These are phyloP conservation scores for Eragrostis tef DNA, from an alignment of 202 grass and related monocot species.

Conservation along the genomic window DNA sequence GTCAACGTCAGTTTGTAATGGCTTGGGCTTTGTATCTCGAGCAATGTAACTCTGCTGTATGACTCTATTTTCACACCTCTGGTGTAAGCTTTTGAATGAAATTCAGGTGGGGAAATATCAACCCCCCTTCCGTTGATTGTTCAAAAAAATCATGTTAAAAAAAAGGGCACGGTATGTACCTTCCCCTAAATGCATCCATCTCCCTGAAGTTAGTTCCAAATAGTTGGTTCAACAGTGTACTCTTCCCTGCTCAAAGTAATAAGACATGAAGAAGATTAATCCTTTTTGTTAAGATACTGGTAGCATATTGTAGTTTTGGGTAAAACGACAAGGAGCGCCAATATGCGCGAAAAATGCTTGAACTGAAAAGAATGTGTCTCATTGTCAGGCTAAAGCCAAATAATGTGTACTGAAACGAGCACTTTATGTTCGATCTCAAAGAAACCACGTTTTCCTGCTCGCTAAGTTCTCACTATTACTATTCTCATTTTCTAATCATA, in stretches of 20 bases:
- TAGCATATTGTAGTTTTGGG: not conserved
- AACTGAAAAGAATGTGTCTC: not conserved
- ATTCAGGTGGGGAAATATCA: too few species aligned
- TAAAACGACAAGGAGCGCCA: not conserved
- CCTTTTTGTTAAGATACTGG: not conserved
- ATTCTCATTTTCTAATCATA: not conserved
- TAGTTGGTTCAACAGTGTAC: slow-evolving; percentile 82
- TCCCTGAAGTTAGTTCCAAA: slow-evolving; percentile 82
- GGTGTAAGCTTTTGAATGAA: too few species aligned
- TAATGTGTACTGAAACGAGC: not conserved
- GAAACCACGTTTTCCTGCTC: not conserved
- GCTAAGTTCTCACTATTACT: not conserved
- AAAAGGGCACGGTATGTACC: slow-evolving; percentile 45
- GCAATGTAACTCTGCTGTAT: too few species aligned
- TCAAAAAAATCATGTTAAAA: not conserved
- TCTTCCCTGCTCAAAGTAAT: slow-evolving; percentile 73
- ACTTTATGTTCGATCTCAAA: too few species aligned
- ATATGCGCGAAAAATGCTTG: not conserved
- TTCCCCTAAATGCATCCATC: slow-evolving; percentile 91
- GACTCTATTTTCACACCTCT: too few species aligned
- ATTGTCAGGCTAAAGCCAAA: not conserved
- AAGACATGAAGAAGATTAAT: not conserved
- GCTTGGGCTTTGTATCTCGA: too few species aligned
- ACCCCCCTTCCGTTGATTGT: too few species aligned
- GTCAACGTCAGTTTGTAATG: too few species aligned